Evolutionary conservation across 257 asterid genomes (phyloP).

Genomic region (Penstemon newberryi): DNA sequence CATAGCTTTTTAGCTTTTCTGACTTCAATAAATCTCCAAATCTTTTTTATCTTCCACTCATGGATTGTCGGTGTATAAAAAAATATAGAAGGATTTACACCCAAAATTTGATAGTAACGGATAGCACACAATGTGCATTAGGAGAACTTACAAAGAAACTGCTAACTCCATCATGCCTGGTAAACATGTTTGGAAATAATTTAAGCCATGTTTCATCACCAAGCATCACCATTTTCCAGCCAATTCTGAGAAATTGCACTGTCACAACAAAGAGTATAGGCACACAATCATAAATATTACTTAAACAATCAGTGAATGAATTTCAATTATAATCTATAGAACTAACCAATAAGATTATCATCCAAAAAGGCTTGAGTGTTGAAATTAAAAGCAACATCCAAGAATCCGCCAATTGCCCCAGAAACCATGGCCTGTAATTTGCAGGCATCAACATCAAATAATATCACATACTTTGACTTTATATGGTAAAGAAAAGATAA

Average conservation of each 20-base stretch:
- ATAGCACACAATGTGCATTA: too few relatives aligned
- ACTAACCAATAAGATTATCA: constrained; percentile 89
- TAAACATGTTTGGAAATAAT: constrained; percentile 78
- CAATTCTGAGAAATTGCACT: constrained; percentile 74
- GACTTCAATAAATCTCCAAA: not conserved
- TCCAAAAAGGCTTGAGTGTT: constrained; percentile 85
- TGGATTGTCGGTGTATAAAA: too few relatives aligned
- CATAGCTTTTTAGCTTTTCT: not conserved
- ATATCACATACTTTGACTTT: not conserved
- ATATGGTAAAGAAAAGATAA: not conserved
- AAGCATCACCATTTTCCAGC: constrained; percentile 92
- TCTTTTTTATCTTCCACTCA: not conserved
- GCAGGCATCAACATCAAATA: constrained; percentile 8
- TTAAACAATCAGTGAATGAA: constrained; percentile 14
- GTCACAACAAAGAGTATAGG: constrained; percentile 33
- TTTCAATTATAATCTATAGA: constrained; percentile 1
- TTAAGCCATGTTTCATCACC: constrained; percentile 97
- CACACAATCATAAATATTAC: constrained; percentile 13
- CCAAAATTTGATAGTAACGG: too few relatives aligned
- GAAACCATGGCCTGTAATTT: constrained; percentile 81
- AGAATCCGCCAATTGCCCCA: constrained; percentile 89
- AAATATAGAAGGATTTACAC: too few relatives aligned
- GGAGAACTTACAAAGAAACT: constrained; percentile 81
- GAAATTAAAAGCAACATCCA: constrained; percentile 89
- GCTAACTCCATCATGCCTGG: constrained; percentile 87